phyloP scores from a whole-genome alignment of 345 rosid genomes.

The Xanthoceras sorbifolium region DNA sequence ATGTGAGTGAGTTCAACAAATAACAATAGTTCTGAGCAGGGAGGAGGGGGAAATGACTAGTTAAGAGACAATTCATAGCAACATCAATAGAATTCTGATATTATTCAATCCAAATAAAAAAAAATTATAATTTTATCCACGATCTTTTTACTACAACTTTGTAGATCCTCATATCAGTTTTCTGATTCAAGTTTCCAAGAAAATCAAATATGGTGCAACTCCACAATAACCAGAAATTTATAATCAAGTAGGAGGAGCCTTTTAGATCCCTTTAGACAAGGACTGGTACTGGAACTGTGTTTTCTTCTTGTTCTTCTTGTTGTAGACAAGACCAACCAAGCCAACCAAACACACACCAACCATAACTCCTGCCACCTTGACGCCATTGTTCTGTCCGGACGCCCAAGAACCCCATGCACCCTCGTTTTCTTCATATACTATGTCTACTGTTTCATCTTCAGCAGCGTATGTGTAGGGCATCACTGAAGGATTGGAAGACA shows the following conservation, averaged over 20 bases:
- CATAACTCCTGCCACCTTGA: background rate
- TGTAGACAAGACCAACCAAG: slow-evolving; percentile 26
- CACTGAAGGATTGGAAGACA: background rate
- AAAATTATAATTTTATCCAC: no score
- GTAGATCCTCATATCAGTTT: background rate
- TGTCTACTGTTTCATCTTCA: slow-evolving; percentile 1
- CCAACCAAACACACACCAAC: slow-evolving; percentile 12
- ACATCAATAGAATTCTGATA: background rate
- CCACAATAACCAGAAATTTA: background rate
- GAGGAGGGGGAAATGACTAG: no score
- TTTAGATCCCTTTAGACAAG: slow-evolving; percentile 20
- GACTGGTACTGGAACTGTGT: slow-evolving; percentile 12
- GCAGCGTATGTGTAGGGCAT: background rate
- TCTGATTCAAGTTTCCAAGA: background rate
- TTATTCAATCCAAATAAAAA: background rate
- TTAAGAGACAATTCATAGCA: no score
- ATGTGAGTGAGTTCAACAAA: no score
- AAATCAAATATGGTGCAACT: background rate
- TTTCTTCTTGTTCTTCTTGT: slow-evolving; percentile 16
- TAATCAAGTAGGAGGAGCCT: background rate
- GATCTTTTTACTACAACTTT: no score
- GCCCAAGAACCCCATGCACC: background rate
- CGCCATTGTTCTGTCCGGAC: background rate
- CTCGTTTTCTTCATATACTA: background rate
- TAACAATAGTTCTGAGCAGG: no score